phyloP scores from a whole-genome alignment of 1,139 yeast genomes.

The Citeromyces hawaiiensis region DNA sequence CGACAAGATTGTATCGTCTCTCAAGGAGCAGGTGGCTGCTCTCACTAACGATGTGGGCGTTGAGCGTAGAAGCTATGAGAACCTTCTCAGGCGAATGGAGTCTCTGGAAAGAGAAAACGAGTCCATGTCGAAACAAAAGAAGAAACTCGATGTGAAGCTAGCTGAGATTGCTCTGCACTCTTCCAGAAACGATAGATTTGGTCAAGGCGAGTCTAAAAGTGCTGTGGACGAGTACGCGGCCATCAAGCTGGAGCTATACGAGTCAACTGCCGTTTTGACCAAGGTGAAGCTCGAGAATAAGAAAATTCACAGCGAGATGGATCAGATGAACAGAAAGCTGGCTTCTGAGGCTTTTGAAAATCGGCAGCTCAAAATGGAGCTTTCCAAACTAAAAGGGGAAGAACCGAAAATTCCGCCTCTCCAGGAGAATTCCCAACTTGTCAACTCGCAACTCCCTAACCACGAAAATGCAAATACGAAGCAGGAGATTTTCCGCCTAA shows the following conservation, averaged over 20 bases:
- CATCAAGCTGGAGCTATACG: conserved; percentile 38
- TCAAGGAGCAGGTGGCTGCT: conserved; percentile 13
- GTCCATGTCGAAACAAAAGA: conserved; percentile 17
- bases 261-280: conserved; percentile 34
- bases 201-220: not conserved
- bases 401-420: not conserved
- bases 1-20: conserved; percentile 18
- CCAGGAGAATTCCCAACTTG: not conserved
- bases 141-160: conserved; percentile 14
- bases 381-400: not conserved
- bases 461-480: conserved; percentile 6
- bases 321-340: conserved; percentile 38
- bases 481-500: conserved; percentile 21
- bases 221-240: conserved; percentile 30
- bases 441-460: not conserved
- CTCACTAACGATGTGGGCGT: conserved; percentile 14
- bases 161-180: conserved; percentile 16
- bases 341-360: conserved; percentile 41
- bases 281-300: conserved; percentile 39
- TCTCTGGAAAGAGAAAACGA: conserved; percentile 26
- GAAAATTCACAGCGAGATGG: conserved; percentile 42
- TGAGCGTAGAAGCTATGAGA: conserved; percentile 11
- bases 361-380: conserved; percentile 27
- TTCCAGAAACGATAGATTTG: conserved; percentile 13
- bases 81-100: conserved; percentile 10